Evolutionary conservation across 2,329 filamentous ascomycete species (phyloP).

Genomic region (Penicillium rolfsii): DNA sequence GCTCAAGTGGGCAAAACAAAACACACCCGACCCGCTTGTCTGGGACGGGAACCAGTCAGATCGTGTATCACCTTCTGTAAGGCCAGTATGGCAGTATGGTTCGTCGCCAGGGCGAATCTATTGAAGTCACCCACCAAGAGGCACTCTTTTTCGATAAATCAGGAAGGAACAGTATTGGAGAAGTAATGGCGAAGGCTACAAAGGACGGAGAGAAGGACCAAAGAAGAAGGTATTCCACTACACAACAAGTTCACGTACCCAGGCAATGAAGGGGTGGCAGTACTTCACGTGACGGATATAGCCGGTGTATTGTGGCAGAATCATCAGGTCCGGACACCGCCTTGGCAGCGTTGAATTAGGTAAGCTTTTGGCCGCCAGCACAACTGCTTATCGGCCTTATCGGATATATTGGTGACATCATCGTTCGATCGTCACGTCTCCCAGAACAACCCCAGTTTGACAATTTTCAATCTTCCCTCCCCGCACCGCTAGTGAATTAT

Average conservation of each 20-base stretch:
- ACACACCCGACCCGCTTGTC: slow-evolving; percentile 21
- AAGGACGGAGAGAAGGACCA: neutral
- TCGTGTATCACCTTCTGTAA: neutral
- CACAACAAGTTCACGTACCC: neutral
- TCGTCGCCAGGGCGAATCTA: slow-evolving; percentile 6
- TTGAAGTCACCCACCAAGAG: neutral
- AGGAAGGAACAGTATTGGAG: too few relatives aligned
- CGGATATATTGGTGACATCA: slow-evolving; percentile 29
- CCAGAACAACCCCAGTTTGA: slow-evolving; percentile 15
- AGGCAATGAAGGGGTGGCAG: slow-evolving; percentile 4
- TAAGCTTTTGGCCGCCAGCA: neutral
- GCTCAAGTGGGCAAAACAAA: slow-evolving; percentile 31
- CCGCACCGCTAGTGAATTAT: accelerated
- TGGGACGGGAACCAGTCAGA: slow-evolving; percentile 3
- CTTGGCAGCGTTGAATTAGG: slow-evolving; percentile 18
- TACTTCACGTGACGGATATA: neutral
- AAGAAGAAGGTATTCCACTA: too few relatives aligned
- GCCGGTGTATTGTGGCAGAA: neutral
- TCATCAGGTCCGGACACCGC: neutral
- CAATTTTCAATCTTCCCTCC: slow-evolving; percentile 4
- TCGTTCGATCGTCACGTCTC: slow-evolving; percentile 29
- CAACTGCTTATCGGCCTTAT: slow-evolving; percentile 14
- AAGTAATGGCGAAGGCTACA: neutral
- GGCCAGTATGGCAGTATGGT: neutral
- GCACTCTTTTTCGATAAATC: neutral